Evolutionary conservation across 2,329 filamentous ascomycete genomes (phyloP).

Genomic region (Cadophora gregata): DNA sequence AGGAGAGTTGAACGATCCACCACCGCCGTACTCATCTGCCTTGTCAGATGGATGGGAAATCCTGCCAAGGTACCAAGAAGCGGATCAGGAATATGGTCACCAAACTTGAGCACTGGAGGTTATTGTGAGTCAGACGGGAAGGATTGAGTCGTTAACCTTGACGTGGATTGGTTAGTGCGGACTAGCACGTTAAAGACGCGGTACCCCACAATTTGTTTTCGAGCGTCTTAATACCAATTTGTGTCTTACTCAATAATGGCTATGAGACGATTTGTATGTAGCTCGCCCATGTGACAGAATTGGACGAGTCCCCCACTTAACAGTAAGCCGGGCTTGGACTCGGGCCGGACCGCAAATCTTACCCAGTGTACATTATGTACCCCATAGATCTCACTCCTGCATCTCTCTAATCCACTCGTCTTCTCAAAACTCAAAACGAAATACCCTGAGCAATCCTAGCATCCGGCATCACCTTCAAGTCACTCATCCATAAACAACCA

Average conservation of each 20-base stretch:
- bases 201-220: neutral
- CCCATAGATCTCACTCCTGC: neutral
- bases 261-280: neutral
- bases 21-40: slow-evolving; percentile 4
- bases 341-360: neutral
- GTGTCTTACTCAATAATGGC: neutral
- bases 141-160: neutral
- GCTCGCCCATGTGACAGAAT: neutral
- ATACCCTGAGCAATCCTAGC: no score
- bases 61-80: neutral
- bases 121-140: neutral
- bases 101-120: neutral
- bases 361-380: neutral
- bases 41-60: slow-evolving; percentile 1
- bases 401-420: neutral
- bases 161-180: neutral
- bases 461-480: no score
- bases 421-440: neutral
- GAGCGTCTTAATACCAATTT: neutral
- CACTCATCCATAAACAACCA: no score
- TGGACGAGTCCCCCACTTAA: neutral
- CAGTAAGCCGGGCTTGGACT: neutral
- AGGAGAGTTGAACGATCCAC: neutral
- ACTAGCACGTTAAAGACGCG: neutral
- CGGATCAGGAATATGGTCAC: neutral